These are phyloP conservation scores for Eucalyptus leucophloia DNA, from an alignment of 345 rosid genomes.

Conservation along the genomic window DNA sequence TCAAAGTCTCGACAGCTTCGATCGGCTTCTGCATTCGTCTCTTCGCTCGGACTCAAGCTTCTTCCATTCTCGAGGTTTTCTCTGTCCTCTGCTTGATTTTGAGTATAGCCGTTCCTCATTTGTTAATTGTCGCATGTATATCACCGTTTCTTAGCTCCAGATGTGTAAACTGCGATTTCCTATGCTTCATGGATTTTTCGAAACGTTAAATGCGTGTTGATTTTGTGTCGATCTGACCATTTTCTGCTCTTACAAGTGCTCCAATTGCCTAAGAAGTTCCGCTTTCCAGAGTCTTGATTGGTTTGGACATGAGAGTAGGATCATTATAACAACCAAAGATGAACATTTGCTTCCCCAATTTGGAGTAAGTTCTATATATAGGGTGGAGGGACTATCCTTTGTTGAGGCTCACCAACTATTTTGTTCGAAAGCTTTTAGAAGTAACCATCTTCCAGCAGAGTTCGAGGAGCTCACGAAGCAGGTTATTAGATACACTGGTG, in stretches of 20 bases:
- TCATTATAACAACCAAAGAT: slow-evolving; percentile 4
- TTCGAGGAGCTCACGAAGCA: neutral
- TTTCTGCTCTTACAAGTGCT: neutral
- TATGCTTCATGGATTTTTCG: too few relatives aligned
- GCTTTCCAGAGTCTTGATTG: neutral
- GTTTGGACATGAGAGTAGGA: neutral
- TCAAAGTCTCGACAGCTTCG: neutral
- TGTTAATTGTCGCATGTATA: too few relatives aligned
- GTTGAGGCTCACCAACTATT: neutral
- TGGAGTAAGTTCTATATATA: neutral
- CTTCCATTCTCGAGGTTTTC: too few relatives aligned
- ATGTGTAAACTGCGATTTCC: neutral
- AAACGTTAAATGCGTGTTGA: too few relatives aligned
- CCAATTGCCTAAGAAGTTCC: neutral
- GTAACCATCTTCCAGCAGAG: neutral
- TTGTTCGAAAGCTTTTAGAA: neutral
- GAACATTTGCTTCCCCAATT: neutral
- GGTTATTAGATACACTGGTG: neutral
- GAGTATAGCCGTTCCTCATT: too few relatives aligned
- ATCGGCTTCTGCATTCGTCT: neutral
- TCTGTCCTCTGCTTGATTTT: too few relatives aligned
- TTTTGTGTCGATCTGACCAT: neutral
- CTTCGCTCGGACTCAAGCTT: neutral
- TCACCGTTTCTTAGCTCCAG: neutral
- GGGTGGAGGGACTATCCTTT: too few relatives aligned